Conservation (phyloP, 2,329 filamentous ascomycete species). For the Penicillium sp. region DNA sequence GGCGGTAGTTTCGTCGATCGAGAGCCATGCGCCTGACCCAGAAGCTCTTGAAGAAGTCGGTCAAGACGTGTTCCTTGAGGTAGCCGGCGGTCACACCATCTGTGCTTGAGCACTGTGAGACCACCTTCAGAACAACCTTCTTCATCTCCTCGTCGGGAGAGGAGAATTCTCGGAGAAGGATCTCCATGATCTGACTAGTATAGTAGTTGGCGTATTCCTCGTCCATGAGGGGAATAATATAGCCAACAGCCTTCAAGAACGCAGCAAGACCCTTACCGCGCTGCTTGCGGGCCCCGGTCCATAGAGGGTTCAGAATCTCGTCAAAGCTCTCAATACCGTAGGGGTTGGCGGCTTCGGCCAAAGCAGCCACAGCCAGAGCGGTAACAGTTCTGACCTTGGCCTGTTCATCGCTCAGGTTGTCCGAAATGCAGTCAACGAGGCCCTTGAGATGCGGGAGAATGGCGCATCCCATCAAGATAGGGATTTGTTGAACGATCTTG, state of each 20-base stretch:
- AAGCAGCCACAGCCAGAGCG: conserved; percentile 86
- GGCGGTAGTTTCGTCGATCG: conserved; percentile 95
- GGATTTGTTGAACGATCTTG: conserved; percentile 98
- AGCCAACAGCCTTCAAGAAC: conserved; percentile 95
- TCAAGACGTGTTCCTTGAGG: conserved; percentile 89
- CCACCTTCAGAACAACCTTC: conserved; percentile 96
- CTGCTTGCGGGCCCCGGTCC: conserved; percentile 95
- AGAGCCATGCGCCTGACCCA: conserved; percentile 97
- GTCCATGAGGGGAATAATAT: conserved; percentile 98
- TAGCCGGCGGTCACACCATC: conserved; percentile 94
- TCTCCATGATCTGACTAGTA: conserved; percentile 98
- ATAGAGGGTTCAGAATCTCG: conserved; percentile 92
- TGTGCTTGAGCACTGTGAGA: conserved; percentile 91
- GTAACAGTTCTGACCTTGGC: conserved; percentile 97
- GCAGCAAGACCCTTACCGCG: conserved; percentile 93
- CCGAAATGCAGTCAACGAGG: conserved; percentile 91
- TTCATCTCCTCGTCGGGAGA: conserved; percentile 99
- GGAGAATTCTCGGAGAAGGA: conserved; percentile 89
- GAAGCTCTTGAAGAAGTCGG: conserved; percentile 98
- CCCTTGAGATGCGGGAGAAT: conserved; percentile 94
- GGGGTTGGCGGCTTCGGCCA: conserved; percentile 93
- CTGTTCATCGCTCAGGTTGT: conserved; percentile 95
- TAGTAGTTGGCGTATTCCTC: conserved; percentile 99
- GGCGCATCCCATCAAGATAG: conserved; percentile 97
- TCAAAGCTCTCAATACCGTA: conserved; percentile 99